A percentile compares a stretch with the other conserved stretches of the same genome.
Evolutionary conservation across 2,329 filamentous ascomycete species (phyloP).

Genomic region (Ophiostoma novo-ulmi): DNA sequence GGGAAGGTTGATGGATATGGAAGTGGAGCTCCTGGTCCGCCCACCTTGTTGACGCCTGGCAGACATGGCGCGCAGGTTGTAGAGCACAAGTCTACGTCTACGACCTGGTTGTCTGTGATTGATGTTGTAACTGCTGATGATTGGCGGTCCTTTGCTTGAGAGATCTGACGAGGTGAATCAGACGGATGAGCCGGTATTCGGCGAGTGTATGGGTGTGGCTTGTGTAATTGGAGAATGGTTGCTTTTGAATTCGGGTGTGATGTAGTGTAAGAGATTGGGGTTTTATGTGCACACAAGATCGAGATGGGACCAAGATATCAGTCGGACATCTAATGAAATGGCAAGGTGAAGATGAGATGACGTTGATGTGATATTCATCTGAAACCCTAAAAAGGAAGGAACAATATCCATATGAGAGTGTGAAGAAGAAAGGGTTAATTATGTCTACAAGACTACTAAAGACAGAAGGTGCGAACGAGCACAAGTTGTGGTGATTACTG

Average conservation of each 20-base stretch:
- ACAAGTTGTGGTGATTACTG: background rate
- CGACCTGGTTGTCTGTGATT: background rate
- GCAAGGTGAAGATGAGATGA: background rate
- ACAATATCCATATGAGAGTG: too few relatives aligned
- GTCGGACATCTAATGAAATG: background rate
- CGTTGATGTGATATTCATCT: background rate
- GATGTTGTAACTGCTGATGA: background rate
- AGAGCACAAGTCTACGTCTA: background rate
- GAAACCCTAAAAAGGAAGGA: background rate
- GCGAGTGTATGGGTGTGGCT: background rate
- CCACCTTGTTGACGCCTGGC: background rate
- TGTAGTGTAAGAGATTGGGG: background rate
- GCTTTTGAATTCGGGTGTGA: background rate
- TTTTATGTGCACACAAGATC: background rate
- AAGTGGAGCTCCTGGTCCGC: background rate
- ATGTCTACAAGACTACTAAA: background rate
- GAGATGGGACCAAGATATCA: background rate
- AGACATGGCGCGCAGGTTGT: background rate
- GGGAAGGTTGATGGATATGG: background rate
- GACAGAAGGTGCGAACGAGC: background rate
- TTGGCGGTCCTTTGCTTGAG: background rate
- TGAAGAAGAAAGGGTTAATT: too few relatives aligned
- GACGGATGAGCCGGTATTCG: background rate
- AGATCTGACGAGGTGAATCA: background rate
- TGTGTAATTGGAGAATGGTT: background rate